These are phyloP conservation scores for Calonectria hawksworthii DNA, from an alignment of 2,329 filamentous ascomycete species.

Conservation along the genomic window DNA sequence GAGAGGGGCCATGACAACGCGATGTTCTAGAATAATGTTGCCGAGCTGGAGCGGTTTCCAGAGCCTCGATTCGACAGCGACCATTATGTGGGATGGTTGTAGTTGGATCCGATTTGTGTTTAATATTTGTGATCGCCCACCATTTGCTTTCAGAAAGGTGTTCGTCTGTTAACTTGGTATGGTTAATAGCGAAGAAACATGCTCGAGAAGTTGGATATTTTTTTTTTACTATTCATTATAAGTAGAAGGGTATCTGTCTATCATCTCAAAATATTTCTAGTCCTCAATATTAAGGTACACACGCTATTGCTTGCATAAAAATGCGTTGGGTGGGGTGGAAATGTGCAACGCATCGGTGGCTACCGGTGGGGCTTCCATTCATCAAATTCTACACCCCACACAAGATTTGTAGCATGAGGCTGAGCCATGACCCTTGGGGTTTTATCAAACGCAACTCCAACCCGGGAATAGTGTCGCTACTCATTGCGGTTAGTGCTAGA, in stretches of 20 bases:
- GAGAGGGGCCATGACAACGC: constrained; percentile 69
- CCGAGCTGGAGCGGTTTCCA: constrained; percentile 58
- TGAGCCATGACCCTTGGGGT: neutral
- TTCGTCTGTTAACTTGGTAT: neutral
- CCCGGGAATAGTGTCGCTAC: neutral
- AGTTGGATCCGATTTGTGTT: constrained; percentile 34
- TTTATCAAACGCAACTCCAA: neutral
- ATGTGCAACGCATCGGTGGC: neutral
- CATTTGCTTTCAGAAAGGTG: neutral
- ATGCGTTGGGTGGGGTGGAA: neutral
- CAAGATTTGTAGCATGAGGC: neutral
- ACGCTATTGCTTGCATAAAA: neutral
- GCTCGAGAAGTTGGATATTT: neutral
- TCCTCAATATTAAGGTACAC: neutral
- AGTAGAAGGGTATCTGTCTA: too few relatives aligned
- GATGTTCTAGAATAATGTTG: constrained; percentile 53
- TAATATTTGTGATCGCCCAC: constrained; percentile 40
- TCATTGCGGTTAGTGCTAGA: neutral
- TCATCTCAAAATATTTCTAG: neutral
- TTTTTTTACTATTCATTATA: neutral
- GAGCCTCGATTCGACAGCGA: constrained; percentile 31
- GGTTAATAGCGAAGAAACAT: neutral
- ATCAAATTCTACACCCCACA: neutral
- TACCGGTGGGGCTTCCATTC: neutral
- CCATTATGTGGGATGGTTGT: constrained; percentile 23